Evolutionary conservation across 345 rosid species (phyloP).

Genomic region (Rubroshorea leprosula): DNA sequence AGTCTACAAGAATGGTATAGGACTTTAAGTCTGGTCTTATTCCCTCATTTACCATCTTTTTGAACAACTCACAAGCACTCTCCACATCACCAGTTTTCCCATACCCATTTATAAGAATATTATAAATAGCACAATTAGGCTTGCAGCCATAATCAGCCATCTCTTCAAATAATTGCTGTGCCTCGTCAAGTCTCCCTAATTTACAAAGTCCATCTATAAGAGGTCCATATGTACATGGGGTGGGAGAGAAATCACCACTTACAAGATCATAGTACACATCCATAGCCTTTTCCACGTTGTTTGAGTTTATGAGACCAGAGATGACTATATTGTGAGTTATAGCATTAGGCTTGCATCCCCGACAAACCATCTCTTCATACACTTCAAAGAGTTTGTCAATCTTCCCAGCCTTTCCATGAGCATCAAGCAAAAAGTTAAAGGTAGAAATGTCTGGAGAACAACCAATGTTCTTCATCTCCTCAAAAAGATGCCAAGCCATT

Average conservation of each 20-base stretch:
- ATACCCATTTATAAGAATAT: conserved; percentile 78
- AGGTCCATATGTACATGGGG: conserved; percentile 82
- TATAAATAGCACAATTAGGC: conserved; percentile 81
- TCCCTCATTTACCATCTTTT: conserved; percentile 69
- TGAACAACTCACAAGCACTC: conserved; percentile 55
- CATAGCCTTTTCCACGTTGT: conserved; percentile 56
- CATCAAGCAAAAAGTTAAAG: conserved; percentile 67
- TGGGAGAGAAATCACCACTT: conserved; percentile 68
- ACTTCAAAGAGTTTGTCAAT: conserved; percentile 46
- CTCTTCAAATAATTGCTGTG: conserved; percentile 64
- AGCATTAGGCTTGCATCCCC: conserved; percentile 54
- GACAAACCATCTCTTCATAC: conserved; percentile 52
- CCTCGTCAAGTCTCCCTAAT: conserved; percentile 59
- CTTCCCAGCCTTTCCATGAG: conserved; percentile 58
- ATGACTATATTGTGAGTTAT: conserved; percentile 79
- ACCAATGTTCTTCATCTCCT: conserved; percentile 53
- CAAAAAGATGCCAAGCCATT: conserved; percentile 44
- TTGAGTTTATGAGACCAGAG: conserved; percentile 56
- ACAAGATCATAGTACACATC: conserved; percentile 64
- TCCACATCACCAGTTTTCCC: conserved; percentile 74
- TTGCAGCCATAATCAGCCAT: conserved; percentile 72
- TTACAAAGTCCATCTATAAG: conserved; percentile 73
- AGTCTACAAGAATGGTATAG: conserved; percentile 72
- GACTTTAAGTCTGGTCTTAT: conserved; percentile 87
- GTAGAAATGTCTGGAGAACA: conserved; percentile 59